These are phyloP conservation scores for Phalaenopsis aphrodite DNA, from an alignment of 106 monocot genomes.

Conservation along the genomic window DNA sequence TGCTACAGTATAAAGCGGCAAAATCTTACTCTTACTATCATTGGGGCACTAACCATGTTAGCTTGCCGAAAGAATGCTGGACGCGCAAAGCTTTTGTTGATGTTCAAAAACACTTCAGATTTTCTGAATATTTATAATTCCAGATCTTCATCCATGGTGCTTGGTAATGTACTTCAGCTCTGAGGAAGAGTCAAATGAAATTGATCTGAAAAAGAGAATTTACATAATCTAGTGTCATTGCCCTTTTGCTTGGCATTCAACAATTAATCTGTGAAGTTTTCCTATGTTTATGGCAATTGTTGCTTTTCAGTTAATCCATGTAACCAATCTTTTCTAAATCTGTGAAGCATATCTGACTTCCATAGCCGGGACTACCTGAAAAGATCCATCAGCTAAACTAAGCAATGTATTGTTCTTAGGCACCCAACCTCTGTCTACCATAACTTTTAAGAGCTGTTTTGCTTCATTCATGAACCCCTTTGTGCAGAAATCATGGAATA, in stretches of 20 bases:
- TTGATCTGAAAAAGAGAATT: neutral
- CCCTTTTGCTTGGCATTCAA: neutral
- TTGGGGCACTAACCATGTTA: neutral
- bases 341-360: neutral
- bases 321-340: neutral
- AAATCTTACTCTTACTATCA: neutral
- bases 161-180: neutral
- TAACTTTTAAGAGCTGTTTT: conserved; percentile 23
- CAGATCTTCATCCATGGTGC: neutral
- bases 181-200: neutral
- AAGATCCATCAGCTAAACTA: neutral
- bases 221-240: neutral
- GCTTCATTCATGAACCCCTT: conserved; percentile 28
- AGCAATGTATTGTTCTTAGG: neutral
- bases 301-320: neutral
- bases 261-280: neutral
- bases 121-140: neutral
- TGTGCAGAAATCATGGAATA: conserved; percentile 22
- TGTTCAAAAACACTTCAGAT: neutral
- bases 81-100: neutral
- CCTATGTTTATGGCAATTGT: neutral
- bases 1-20: neutral
- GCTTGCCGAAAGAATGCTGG: neutral
- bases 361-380: neutral
- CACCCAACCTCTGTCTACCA: conserved; percentile 28